phyloP scores from a whole-genome alignment of 352 stramenopile genomes.

The Globisporangium radiosum region DNA sequence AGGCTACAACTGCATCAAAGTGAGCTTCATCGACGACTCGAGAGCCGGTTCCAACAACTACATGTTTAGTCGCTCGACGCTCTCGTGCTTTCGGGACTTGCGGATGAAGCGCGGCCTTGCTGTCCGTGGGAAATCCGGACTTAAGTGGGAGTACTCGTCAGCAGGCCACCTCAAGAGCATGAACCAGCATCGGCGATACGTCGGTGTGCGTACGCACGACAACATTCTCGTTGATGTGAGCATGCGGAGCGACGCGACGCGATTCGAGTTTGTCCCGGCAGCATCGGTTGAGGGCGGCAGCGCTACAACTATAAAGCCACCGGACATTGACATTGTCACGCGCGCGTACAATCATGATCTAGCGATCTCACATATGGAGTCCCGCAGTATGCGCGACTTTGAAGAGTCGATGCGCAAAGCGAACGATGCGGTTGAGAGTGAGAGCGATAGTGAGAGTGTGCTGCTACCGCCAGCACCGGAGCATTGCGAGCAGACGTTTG shows the following conservation, averaged over 20 bases:
- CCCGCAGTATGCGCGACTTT: slow-evolving; percentile 73
- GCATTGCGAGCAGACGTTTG: not conserved
- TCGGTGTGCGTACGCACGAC: slow-evolving; percentile 59
- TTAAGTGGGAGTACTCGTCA: slow-evolving; percentile 81
- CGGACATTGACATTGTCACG: slow-evolving; percentile 71
- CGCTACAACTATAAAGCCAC: slow-evolving; percentile 21
- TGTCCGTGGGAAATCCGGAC: slow-evolving; percentile 53
- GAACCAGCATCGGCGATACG: slow-evolving; percentile 85
- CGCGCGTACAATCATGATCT: slow-evolving; percentile 69
- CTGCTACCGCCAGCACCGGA: no score
- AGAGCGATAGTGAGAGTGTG: no score
- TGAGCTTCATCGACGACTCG: slow-evolving; percentile 72
- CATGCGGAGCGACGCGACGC: slow-evolving; percentile 73
- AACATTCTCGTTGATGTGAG: slow-evolving; percentile 75
- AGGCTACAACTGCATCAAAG: slow-evolving; percentile 84
- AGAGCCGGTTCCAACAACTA: slow-evolving; percentile 32
- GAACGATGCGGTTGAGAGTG: not conserved
- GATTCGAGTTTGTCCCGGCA: slow-evolving; percentile 72
- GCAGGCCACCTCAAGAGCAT: slow-evolving; percentile 81
- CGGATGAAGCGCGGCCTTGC: slow-evolving; percentile 64
- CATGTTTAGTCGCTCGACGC: slow-evolving; percentile 84
- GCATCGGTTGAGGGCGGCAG: slow-evolving; percentile 20
- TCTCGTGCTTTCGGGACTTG: slow-evolving; percentile 80
- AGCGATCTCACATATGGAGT: slow-evolving; percentile 60
- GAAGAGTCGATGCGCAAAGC: slow-evolving; percentile 39